Evolutionary conservation across 2,329 filamentous ascomycete genomes (phyloP).

Genomic region (Fusarium torreyae): DNA sequence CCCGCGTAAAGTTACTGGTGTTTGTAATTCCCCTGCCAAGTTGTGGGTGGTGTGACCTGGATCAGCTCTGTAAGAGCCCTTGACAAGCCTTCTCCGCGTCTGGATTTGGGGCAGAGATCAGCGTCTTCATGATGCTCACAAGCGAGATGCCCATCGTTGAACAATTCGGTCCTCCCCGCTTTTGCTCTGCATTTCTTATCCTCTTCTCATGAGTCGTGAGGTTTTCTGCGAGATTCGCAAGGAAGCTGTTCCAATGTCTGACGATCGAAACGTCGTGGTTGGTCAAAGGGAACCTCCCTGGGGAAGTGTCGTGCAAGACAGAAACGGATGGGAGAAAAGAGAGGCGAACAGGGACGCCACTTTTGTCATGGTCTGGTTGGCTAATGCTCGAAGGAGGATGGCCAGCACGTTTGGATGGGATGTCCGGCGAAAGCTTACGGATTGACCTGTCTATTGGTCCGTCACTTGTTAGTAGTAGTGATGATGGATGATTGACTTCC

Average conservation of each 20-base stretch:
- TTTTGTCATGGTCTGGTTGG: slow-evolving; percentile 39
- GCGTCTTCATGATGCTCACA: slow-evolving; percentile 39
- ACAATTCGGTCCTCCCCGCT: background rate
- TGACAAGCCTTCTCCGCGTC: slow-evolving; percentile 34
- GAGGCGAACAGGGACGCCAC: slow-evolving; percentile 35
- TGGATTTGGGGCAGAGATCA: slow-evolving; percentile 30
- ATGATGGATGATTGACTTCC: slow-evolving; percentile 40
- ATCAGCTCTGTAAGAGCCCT: slow-evolving; percentile 17
- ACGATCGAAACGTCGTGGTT: slow-evolving; percentile 40
- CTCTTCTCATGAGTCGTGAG: background rate
- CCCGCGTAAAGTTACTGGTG: slow-evolving; percentile 34
- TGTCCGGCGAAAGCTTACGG: slow-evolving; percentile 35
- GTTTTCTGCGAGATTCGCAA: slow-evolving; percentile 6
- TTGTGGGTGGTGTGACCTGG: slow-evolving; percentile 42
- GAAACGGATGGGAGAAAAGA: slow-evolving; percentile 14
- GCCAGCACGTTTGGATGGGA: slow-evolving; percentile 33
- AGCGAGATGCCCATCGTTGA: slow-evolving; percentile 10
- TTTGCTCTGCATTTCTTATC: background rate
- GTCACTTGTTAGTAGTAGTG: slow-evolving; percentile 15
- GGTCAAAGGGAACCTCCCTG: slow-evolving; percentile 1
- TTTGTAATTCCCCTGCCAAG: slow-evolving; percentile 43
- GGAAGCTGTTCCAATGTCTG: slow-evolving; percentile 7
- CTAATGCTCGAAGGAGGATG: slow-evolving; percentile 37
- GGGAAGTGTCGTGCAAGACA: slow-evolving; percentile 1
- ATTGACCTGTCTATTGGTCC: slow-evolving; percentile 26